Base-by-base conservation (phyloP, 768 basidiomycete species). In the Rhizopogon vinicolor region DNA sequence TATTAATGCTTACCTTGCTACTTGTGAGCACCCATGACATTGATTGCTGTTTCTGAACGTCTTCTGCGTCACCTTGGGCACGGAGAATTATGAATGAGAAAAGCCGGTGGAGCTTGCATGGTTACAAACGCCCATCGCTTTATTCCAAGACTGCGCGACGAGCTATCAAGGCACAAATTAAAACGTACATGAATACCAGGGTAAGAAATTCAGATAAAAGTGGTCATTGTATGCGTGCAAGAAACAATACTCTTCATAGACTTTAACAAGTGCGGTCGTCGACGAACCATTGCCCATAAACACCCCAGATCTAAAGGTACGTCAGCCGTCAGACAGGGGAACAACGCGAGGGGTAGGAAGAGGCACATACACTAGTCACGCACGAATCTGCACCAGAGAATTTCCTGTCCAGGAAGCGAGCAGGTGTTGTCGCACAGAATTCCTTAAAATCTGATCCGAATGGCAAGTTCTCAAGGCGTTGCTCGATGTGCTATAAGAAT, bases 351-450 rank as follows among this genome's bases (percentile, higher is more conserved):
- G 31, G 19, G 45, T 1, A 5, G 18, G 5, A 22, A 49, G 9
- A 19, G 18, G 19, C 33, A 48, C 46, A 9, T 49, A 49, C 46
- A 16, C 5, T 9, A 35, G 13, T 22, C 19, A 35, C 19, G 19
- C 46, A 49, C 43, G 61, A 29, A 14, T 53, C 19, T 41, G 61
- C 58, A 39, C 67, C 55, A 0, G 44, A 43, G 18, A 71, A 73
- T 14, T 66, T 51, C 54, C 59, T 42, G 0, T 60, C 37, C 13
- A 54, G 41, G 45, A 72, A 68, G n/a, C 25, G n/a, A 10, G 54
- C 51, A 1, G 72, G 72, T 0, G 72, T 74, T 2, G 72, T 70
- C 1, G 69, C 68, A 49, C 71, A 72, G 53, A 74, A 71, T 14
- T 67, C 63, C 13, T 45, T 56, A 71, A 70, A 73, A n/a, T 71